Base-by-base conservation (phyloP, 1,139 yeast genomes). In the Geotrichum restrictum region DNA sequence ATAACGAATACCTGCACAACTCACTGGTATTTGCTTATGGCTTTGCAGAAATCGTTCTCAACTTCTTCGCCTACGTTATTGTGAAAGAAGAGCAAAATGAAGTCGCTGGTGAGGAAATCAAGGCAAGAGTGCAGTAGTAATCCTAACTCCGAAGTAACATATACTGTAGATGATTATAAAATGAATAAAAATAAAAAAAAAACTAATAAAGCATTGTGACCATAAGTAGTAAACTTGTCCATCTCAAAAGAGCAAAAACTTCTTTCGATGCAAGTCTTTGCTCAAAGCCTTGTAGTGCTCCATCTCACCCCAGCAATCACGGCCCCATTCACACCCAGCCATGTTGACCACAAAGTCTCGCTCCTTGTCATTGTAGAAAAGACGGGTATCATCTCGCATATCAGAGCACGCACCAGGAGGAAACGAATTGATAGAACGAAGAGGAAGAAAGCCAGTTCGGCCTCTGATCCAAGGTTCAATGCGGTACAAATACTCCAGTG, bases 311-410 rank as follows among this genome's bases (percentile, higher is more conserved):
- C 96, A 91, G 68, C 98, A 93, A 68, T 94, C 96, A 64, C 98
- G 79, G 3, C 98, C 98, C 81, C 88, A 91, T 66, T 88, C 95
- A 71, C 98, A 93, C 18, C 98, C 98, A 2, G 98, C 98, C 96
- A 93, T 89, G 68, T 88, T 88, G 52, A 88, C 93, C 1, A 89
- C 84, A 68, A 91, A 91, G 69, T 91, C 98, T 54, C 88, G 81
- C 55, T 82, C 84, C 40, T 79, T 72, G 41, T 77, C 76, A 57
- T 71, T 73, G 67, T 83, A 83, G 69, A 86, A 91, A 63, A 80
- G 85, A 61, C 85, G 85, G 31, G 86, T 83, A 64, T 93, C 96
- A 59, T 85, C 86, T 1, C 86, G 83, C 62, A 64, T 65, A 31
- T 73, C 76, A 31, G 71, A 64, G 66, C 98, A 93, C 0, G 98